phyloP scores from a whole-genome alignment of 23 red algal genomes.

The Gracilaria caudata region DNA sequence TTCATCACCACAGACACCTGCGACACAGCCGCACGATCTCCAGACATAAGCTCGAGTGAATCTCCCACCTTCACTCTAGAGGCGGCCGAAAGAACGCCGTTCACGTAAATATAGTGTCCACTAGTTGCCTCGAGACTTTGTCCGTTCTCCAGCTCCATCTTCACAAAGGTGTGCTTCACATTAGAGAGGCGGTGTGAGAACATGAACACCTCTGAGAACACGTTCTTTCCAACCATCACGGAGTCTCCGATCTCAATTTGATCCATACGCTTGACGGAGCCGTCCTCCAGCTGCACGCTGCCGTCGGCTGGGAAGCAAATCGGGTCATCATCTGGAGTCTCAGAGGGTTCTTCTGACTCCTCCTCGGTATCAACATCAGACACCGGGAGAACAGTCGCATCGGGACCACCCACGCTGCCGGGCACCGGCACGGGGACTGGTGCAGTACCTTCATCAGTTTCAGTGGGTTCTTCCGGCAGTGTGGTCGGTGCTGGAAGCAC shows the following conservation, averaged over 20 bases:
- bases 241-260: constrained; percentile 37
- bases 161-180: constrained; percentile 40
- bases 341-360: not conserved
- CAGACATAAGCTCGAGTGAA: constrained; percentile 7
- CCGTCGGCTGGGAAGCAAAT: constrained; percentile 65
- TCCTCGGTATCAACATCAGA: no score
- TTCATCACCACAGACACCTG: constrained; percentile 11
- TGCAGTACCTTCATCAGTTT: no score
- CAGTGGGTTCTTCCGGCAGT: no score
- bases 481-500: not conserved
- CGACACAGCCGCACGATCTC: not conserved
- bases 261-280: constrained; percentile 6
- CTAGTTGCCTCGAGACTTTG: not conserved
- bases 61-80: constrained; percentile 48
- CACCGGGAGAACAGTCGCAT: no score
- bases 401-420: no score
- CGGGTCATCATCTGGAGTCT: constrained; percentile 34
- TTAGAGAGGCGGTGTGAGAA: constrained; percentile 44
- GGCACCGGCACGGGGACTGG: no score
- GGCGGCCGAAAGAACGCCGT: constrained; percentile 32
- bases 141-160: constrained; percentile 26
- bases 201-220: constrained; percentile 63
- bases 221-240: constrained; percentile 22
- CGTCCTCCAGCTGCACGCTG: constrained; percentile 40
- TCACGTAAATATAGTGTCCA: constrained; percentile 71